Percentiles rank a stretch among this genome's conserved stretches.
Conservation (phyloP, 2,329 filamentous ascomycete genomes). For the Penicillium vulpinum region DNA sequence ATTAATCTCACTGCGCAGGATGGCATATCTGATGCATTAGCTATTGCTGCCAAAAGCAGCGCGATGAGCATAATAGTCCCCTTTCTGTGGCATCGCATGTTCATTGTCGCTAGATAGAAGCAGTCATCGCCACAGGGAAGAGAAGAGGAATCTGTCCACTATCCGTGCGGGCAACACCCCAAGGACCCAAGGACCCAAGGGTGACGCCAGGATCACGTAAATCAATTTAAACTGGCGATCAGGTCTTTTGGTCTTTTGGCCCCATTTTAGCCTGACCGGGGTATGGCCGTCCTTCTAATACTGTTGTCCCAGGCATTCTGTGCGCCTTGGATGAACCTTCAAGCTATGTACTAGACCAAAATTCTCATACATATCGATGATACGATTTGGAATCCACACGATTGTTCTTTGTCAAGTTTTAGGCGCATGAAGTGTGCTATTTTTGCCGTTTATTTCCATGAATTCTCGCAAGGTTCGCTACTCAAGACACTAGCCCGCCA, state of each 20-base stretch:
- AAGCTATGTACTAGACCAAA: background rate
- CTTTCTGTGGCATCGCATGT: no score
- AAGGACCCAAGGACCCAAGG: no score
- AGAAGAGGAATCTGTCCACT: no score
- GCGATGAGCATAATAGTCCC: no score
- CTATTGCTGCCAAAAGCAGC: no score
- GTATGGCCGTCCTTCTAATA: background rate
- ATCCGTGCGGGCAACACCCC: no score
- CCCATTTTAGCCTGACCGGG: background rate
- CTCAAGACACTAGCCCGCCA: conserved; percentile 1
- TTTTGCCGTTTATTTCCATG: background rate
- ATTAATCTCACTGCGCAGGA: no score
- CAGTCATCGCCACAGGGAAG: no score
- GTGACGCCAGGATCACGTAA: no score
- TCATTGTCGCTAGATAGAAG: no score
- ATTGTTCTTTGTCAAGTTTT: background rate
- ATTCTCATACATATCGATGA: background rate
- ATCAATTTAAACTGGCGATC: background rate
- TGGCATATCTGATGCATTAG: no score
- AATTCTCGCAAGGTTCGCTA: background rate
- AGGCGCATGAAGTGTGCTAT: background rate
- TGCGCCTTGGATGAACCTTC: background rate
- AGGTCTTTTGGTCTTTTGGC: background rate
- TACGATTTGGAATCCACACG: background rate
- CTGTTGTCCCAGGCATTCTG: background rate